phyloP scores from a whole-genome alignment of 2,329 filamentous ascomycete genomes.

The Xylariaceae sp. region DNA sequence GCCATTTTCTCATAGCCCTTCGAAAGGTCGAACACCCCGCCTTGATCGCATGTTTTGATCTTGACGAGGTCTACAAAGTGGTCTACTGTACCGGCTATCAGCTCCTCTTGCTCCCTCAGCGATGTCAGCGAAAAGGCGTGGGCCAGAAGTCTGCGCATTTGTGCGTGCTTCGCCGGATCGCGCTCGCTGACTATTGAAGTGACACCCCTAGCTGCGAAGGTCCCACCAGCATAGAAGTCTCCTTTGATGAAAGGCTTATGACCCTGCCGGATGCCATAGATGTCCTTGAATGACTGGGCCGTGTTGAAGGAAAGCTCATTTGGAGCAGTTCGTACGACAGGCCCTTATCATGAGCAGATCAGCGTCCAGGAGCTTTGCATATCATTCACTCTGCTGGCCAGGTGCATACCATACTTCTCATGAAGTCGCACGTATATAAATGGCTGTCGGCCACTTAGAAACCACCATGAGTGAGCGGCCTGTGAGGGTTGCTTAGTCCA shows the following conservation, averaged over 20 bases:
- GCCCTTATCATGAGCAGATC: too few species aligned
- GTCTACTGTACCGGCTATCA: slow-evolving; percentile 28
- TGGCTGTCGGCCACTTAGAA: too few species aligned
- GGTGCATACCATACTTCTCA: too few species aligned
- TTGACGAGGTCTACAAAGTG: slow-evolving; percentile 5
- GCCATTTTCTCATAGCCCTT: slow-evolving; percentile 17
- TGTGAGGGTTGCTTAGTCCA: too few species aligned
- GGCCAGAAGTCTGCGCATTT: slow-evolving; percentile 31
- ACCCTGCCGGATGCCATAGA: slow-evolving; percentile 35
- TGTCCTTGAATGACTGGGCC: too few species aligned
- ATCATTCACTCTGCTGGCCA: too few species aligned
- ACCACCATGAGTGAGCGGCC: too few species aligned
- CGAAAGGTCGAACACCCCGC: neutral
- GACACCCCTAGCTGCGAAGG: slow-evolving; percentile 29
- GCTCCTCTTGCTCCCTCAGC: slow-evolving; percentile 34
- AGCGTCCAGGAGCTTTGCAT: too few species aligned
- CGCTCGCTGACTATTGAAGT: slow-evolving; percentile 34
- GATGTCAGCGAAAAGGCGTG: slow-evolving; percentile 34
- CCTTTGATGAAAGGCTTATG: slow-evolving; percentile 39
- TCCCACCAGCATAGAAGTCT: slow-evolving; percentile 34
- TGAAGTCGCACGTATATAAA: too few species aligned
- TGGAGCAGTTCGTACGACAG: too few species aligned
- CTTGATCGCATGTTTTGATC: neutral
- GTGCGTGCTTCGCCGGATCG: slow-evolving; percentile 17
- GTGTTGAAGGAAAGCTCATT: too few species aligned